Evolutionary conservation across 805 yeast genomes (phyloP), one percentile per base, ranked within the genome.

Genomic region (Vanderwaltozyma verrucispora): DNA sequence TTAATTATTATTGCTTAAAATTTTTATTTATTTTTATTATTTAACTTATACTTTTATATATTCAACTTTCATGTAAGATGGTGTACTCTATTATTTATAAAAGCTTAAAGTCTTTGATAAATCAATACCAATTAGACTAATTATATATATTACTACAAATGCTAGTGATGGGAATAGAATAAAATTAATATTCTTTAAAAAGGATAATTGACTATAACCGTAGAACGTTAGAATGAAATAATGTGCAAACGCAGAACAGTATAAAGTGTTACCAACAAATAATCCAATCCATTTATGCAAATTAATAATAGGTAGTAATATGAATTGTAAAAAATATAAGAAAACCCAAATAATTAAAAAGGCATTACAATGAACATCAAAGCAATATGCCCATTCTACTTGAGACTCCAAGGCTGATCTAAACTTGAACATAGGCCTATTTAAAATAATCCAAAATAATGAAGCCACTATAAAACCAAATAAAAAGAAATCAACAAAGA

Each of bases 361-460:
- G n/a, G 95, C 74, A 59, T 88, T 88, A 64, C 95, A 85, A 61
- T 88, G 96, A 20, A 87, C 79, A 52, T 87, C 96, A 55, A 88
- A 88, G 63, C 96, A 86, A 56, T 85, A 87, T 1, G 89, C 87
- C 96, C 96, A 88, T 55, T 88, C 96, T 4, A 61, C 58, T 47
- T 44, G 29, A 3, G 43, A 37, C 17, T 36, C 31, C 32, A 38
- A 13, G 5, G 41, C 41, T 23, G 41, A 38, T 42, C 52, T 47
- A 47, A 65, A 64, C 45, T 71, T 74, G 39, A 60, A 57, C 46
- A 84, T 68, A 39, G 84, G 69, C 46, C 69, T 71, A 51, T 81
- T 81, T 23, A 86, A 76, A 28, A 83, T 50, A 13, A 75, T 45
- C 94, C 94, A 88, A 16, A 79, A 75, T 12, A 75, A 41, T 2